Evolutionary conservation across 176 grass and related monocot species (phyloP), one percentile per base, ranked within the genome.

Genomic region (Cenchrus americanus): DNA sequence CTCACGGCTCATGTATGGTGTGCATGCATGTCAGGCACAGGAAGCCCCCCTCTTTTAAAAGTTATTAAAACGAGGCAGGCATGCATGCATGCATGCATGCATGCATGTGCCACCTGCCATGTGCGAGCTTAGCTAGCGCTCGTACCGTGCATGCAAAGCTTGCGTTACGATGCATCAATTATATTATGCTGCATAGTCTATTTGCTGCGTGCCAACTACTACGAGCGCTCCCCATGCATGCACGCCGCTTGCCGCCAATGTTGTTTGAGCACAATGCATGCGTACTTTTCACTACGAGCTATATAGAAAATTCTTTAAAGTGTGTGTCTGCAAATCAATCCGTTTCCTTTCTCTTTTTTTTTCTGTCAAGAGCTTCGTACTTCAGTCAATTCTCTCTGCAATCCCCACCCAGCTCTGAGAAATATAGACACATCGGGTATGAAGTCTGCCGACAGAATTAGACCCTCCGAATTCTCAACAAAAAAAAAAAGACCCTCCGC

Each of bases 61-160:
- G 34, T 37, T 64, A 46, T 14, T 2, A 55, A 83, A 78, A 64
- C 23, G 46, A 58, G 58, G 24, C 74, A 48, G 55, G 80, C 65
- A 55, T 71, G 79, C 34, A 37, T n/a, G n/a, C n/a, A n/a, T n/a
- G n/a, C n/a, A n/a, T 34, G 32, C 72, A 43, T 82, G 43, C 86
- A 54, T 54, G 73, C 86, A 63, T 71, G 73, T 87, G 86, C 80
- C 86, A 62, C 61, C 64, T 87, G 86, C 80, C 80, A 83, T 78
- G 65, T 75, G 69, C 8, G 26, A 8, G 30, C 6, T 42, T 26
- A 13, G 17, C 15, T 23, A 5, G 4, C 73, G 5, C 76, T 14
- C 69, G 69, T 49, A 50, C 46, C 70, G 15, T 73, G n/a, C 42
- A 60, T 73, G 11, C 21, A 6, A 60, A 2, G 21, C 55, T 59